Evolutionary conservation across 2,329 filamentous ascomycete species (phyloP).

Genomic region (Lecanicillium sp.): DNA sequence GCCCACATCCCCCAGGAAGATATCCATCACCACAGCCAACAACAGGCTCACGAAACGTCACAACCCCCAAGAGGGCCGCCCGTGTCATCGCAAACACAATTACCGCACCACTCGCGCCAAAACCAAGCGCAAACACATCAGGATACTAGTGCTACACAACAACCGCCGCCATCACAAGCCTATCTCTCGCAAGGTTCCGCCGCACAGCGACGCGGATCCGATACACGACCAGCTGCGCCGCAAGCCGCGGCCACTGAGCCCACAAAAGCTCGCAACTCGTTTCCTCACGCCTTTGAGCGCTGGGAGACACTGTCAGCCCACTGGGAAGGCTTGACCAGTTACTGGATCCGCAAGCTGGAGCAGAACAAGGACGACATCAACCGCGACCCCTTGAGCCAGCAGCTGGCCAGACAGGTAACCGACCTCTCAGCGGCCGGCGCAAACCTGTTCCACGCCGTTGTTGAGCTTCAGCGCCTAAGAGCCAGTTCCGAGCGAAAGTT

Average conservation of each 20-base stretch:
- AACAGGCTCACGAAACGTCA: conserved; percentile 17
- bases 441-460: conserved; percentile 94
- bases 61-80: conserved; percentile 13
- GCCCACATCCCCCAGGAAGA: too few species aligned
- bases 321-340: conserved; percentile 95
- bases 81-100: conserved; percentile 16
- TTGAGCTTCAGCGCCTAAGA: conserved; percentile 86
- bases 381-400: conserved; percentile 73
- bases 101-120: conserved; percentile 18
- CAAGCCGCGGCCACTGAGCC: conserved; percentile 9
- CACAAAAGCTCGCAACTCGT: conserved; percentile 56
- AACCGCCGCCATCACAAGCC: conserved; percentile 6
- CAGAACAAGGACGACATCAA: conserved; percentile 82
- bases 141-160: not conserved
- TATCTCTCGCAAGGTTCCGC: conserved; percentile 9
- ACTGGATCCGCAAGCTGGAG: conserved; percentile 91
- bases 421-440: conserved; percentile 96
- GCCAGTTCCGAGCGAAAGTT: conserved; percentile 97
- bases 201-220: conserved; percentile 11
- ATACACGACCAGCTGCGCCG: conserved; percentile 13
- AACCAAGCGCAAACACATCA: conserved; percentile 5
- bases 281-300: conserved; percentile 93
- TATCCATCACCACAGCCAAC: conserved; percentile 20
- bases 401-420: conserved; percentile 88
- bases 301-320: conserved; percentile 97